Evolutionary conservation across 1,284 basidiomycete species (phyloP), one percentile per base, ranked within the genome.

Genomic region (Xerocomus nothofagi): DNA sequence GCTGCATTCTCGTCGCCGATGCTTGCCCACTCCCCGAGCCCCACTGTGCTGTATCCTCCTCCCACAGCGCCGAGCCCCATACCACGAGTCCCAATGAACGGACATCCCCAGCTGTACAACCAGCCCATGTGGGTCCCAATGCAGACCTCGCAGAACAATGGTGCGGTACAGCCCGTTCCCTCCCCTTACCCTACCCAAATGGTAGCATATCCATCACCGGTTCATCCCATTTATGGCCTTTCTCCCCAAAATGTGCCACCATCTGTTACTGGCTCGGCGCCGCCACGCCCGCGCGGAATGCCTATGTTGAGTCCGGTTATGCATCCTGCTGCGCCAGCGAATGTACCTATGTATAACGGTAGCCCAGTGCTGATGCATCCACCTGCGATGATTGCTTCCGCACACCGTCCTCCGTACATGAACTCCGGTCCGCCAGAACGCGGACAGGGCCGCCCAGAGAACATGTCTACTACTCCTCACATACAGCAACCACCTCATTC

Each of bases 311-410:
- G 86, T 62, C 87, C 87, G n/a, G 78, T 77, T 14, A 74, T 88
- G 71, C 67, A 78, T 32, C 81, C 81, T 62, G 76, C 81, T 18
- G 71, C 67, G 26, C 69, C 77, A 63, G 47, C 56, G 46, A 58
- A 67, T 57, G 54, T 65, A 64, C 39, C 57, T 12, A 81, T 87
- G 77, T 89, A 87, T 63, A 71, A 74, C 6, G 72, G 75, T 30
- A 88, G 84, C 59, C 87, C 87, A 9, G 80, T 82, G 30, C 66
- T 88, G 63, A 77, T 88, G 72, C 84, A 80, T 56, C 70, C 81
- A 9, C 71, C 74, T 21, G 61, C 70, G 34, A 73, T 77, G 57
- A 54, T 70, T 39, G 29, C 63, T n/a, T 18, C 66, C 27, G 55
- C 56, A 6, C 67, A 55, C 23, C 68, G 68, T 29, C 63, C 66